These are phyloP conservation scores for Auricularia sp. DNA, from an alignment of 768 basidiomycete species.

Conservation along the genomic window DNA sequence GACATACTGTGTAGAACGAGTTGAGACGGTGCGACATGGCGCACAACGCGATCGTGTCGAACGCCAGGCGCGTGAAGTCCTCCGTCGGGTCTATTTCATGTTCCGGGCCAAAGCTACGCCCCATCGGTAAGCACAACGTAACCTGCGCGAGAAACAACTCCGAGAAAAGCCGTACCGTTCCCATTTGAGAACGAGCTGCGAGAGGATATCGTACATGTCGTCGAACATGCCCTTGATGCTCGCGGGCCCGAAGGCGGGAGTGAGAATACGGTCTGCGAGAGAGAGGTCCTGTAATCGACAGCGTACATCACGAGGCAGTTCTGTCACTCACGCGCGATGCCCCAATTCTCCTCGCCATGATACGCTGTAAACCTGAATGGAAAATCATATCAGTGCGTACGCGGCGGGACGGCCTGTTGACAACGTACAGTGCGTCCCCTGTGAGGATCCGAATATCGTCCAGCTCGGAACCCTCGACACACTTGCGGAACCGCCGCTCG, in stretches of 20 bases:
- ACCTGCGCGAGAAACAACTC: not conserved
- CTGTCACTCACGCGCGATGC: constrained; percentile 29
- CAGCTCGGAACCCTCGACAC: constrained; percentile 23
- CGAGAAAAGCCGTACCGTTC: constrained; percentile 21
- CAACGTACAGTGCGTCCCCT: constrained; percentile 27
- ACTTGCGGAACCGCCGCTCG: constrained; percentile 34
- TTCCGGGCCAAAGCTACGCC: constrained; percentile 32
- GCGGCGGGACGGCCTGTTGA: no score
- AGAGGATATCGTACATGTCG: constrained; percentile 36
- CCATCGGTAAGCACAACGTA: not conserved
- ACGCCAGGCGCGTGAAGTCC: constrained; percentile 39
- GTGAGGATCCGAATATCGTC: constrained; percentile 27
- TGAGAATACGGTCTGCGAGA: constrained; percentile 25
- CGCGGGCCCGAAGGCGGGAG: constrained; percentile 34
- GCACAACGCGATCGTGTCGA: constrained; percentile 39
- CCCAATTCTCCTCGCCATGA: constrained; percentile 37
- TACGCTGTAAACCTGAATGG: constrained; percentile 14
- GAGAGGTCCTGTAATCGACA: not conserved
- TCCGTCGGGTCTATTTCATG: constrained; percentile 32
- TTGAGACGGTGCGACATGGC: constrained; percentile 37
- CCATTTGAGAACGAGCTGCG: constrained; percentile 37
- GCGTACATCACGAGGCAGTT: not conserved
- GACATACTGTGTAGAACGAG: constrained; percentile 33
- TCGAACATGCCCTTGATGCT: constrained; percentile 37
- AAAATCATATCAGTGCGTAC: no score